Base-by-base conservation (phyloP, 257 asterid genomes). In the Buddleja alternifolia region DNA sequence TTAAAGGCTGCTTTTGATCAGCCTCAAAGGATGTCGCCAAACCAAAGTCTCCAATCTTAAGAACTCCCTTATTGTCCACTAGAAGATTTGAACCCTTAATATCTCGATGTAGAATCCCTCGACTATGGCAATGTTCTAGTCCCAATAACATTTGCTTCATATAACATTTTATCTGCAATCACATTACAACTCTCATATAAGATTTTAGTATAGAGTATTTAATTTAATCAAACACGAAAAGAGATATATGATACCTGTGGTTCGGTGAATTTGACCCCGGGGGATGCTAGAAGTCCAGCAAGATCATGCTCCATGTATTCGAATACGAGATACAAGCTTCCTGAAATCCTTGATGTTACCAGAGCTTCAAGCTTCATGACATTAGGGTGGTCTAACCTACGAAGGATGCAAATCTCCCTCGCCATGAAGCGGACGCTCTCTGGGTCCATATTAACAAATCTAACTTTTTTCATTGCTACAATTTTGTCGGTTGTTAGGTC, bases 251-350 rank as follows among this genome's bases (percentile, higher is more conserved):
- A 29, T 44, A 88, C 97, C 95, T 92, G 97, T 71, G 96, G 68
- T 79, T 93, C 96, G 0, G 97, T 82, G 50, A 93, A 90, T 75
- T 92, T 85, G 79, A 81, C 81, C 63, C 60, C 71, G 4, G 94
- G 85, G 3, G 92, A 77, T 0, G 88, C 81, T 6, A 83, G 40
- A 70, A 93, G 96, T n/a, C 97, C 97, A n/a, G 99, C 77, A 56
- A 93, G 95, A 75, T 93, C 98, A 19, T 93, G 98, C 66, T 93
- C 98, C 98, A 93, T 93, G 88, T 90, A 93, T 48, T 93, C 95
- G 39, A 93, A 93, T 14, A 90, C 96, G 37, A 93, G 97, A 72
- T 93, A 93, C 76, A 93, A 80, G 72, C 85, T 90, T 34, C 84
- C 92, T 6, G 97, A 87, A 8, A 85, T 82, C 63, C 85, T 82